These are phyloP conservation scores for Drosera spatulata DNA, from an alignment of 179 eudicot species.

Conservation along the genomic window DNA sequence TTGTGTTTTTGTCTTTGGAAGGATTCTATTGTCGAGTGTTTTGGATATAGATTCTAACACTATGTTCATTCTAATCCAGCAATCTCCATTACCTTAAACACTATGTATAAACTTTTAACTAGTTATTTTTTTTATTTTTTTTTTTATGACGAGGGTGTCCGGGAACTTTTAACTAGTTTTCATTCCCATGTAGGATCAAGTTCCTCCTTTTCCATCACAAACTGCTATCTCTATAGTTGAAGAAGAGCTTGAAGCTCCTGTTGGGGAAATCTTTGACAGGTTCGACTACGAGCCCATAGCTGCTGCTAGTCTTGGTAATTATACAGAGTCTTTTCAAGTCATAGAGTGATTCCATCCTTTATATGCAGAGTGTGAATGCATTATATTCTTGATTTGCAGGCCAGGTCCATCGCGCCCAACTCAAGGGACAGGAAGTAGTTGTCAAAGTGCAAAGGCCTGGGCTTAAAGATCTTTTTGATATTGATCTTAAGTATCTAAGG, in stretches of 20 bases:
- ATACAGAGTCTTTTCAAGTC: background rate
- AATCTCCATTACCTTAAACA: too few species aligned
- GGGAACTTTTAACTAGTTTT: background rate
- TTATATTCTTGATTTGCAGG: conserved; percentile 39
- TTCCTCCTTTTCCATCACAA: conserved; percentile 96
- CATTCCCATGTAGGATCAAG: conserved; percentile 71
- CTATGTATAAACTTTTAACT: background rate
- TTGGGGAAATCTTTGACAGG: conserved; percentile 59
- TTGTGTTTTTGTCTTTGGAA: too few species aligned
- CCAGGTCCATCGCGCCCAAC: conserved; percentile 96
- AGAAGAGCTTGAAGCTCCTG: conserved; percentile 84
- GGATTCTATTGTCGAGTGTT: too few species aligned
- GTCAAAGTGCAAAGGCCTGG: conserved; percentile 99
- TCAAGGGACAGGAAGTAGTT: conserved; percentile 85
- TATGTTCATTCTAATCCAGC: too few species aligned
- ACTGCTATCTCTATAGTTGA: conserved; percentile 79
- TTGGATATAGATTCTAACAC: too few species aligned
- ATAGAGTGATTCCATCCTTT: too few species aligned
- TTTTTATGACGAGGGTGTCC: too few species aligned
- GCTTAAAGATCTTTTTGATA: conserved; percentile 92
- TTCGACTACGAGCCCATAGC: conserved; percentile 96
- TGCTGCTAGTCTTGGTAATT: conserved; percentile 97
- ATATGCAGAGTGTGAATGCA: conserved; percentile 1
- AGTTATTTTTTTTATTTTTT: too few species aligned
- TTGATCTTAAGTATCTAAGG: conserved; percentile 95